These are phyloP conservation scores for Trichoderma sp. DNA, from an alignment of 2,329 filamentous ascomycete species.

Conservation along the genomic window DNA sequence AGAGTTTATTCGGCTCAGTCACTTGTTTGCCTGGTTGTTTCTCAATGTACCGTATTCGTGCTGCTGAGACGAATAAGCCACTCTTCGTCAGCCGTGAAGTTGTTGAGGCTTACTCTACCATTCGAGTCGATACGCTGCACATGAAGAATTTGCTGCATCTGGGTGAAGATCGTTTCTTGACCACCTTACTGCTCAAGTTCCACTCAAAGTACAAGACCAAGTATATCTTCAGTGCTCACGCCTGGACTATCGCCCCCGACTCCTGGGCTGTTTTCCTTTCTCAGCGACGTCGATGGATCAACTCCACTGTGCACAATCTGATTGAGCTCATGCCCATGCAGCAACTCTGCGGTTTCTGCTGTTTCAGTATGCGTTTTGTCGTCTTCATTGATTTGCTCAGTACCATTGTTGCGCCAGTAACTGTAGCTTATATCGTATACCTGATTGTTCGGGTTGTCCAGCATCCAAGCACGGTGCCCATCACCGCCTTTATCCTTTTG, in stretches of 20 bases:
- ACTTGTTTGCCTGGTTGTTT: conserved; percentile 99
- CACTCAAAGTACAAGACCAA: conserved; percentile 98
- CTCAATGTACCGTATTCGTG: conserved; percentile 97
- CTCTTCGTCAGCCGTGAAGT: conserved; percentile 94
- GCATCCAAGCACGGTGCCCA: conserved; percentile 67
- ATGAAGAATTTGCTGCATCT: conserved; percentile 98
- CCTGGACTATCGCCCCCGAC: conserved; percentile 96
- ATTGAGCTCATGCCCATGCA: conserved; percentile 91
- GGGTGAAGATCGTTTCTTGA: conserved; percentile 96
- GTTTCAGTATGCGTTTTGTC: conserved; percentile 98
- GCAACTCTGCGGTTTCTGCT: conserved; percentile 98
- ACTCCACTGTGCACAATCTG: conserved; percentile 97
- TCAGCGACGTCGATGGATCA: conserved; percentile 98
- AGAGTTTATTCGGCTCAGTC: conserved; percentile 94
- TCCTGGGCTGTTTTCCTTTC: conserved; percentile 94
- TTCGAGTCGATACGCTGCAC: conserved; percentile 95
- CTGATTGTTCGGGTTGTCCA: conserved; percentile 73
- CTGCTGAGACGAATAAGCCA: conserved; percentile 91
- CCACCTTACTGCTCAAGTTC: conserved; percentile 88
- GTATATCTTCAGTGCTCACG: conserved; percentile 88
- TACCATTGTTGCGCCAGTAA: conserved; percentile 89
- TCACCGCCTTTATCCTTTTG: conserved; percentile 86
- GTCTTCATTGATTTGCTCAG: conserved; percentile 93
- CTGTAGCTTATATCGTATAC: conserved; percentile 85
- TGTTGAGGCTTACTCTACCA: conserved; percentile 83